Percentiles rank a stretch among this genome's conserved stretches.
phyloP scores from a whole-genome alignment of 2,329 filamentous ascomycete species.

The Xylaria sp. region DNA sequence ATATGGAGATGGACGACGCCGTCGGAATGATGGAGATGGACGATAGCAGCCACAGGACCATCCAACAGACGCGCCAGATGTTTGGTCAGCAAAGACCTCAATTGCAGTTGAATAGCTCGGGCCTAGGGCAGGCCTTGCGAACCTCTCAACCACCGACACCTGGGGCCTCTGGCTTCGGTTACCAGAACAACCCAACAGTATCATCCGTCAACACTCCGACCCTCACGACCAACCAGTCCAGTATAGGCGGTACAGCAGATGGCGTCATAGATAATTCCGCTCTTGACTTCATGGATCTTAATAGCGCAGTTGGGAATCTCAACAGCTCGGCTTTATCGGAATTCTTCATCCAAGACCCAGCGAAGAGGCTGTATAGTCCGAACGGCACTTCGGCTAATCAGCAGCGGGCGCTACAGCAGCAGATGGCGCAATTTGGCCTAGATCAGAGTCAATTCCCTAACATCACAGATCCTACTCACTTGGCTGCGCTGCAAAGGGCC shows the following conservation, averaged over 20 bases:
- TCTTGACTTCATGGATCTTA: constrained; percentile 69
- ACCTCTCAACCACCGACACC: constrained; percentile 90
- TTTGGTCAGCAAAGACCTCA: constrained; percentile 76
- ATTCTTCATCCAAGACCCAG: constrained; percentile 88
- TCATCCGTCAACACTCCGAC: constrained; percentile 97
- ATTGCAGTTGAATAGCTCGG: constrained; percentile 83
- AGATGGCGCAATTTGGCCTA: constrained; percentile 77
- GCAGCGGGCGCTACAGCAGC: constrained; percentile 70
- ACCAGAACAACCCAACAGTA: constrained; percentile 94
- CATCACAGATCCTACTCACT: constrained; percentile 77
- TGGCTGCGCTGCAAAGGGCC: constrained; percentile 63
- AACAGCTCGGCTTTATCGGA: constrained; percentile 66
- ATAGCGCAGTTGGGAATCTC: constrained; percentile 63
- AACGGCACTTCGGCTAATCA: constrained; percentile 76
- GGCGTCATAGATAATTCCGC: constrained; percentile 82
- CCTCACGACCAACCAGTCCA: constrained; percentile 77
- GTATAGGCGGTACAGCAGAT: constrained; percentile 69
- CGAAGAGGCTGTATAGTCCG: constrained; percentile 90
- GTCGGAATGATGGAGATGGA: constrained; percentile 74
- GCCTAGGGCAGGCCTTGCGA: constrained; percentile 79
- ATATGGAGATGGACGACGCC: constrained; percentile 97
- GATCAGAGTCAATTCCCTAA: constrained; percentile 79
- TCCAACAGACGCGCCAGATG: constrained; percentile 76
- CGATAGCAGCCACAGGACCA: constrained; percentile 68
- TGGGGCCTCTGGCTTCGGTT: constrained; percentile 77